Percentiles rank a stretch among this genome's conserved stretches.
Conservation (phyloP, 1,139 yeast genomes). For the Eremothecium coryli region DNA sequence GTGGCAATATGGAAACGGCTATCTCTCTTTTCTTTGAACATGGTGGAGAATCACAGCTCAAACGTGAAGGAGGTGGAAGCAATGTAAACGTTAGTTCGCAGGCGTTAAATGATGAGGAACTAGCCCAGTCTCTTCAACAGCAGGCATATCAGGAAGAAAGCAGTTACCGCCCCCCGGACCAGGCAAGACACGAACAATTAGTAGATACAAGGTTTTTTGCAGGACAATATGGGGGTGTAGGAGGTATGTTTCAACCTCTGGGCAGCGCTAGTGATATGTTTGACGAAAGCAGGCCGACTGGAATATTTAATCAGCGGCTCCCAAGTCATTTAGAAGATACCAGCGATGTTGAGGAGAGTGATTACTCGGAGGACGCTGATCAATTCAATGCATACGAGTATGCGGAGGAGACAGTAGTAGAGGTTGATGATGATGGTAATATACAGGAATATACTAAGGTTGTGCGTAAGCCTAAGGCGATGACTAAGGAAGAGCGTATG, state of each 20-base stretch:
- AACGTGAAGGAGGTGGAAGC: constrained; percentile 11
- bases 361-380: constrained; percentile 22
- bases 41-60: constrained; percentile 34
- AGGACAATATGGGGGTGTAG: constrained; percentile 32
- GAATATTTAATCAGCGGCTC: constrained; percentile 44
- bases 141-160: constrained; percentile 51
- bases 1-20: constrained; percentile 73
- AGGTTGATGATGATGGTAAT: constrained; percentile 30
- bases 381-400: constrained; percentile 20
- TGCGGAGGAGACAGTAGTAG: constrained; percentile 29
- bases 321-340: constrained; percentile 23
- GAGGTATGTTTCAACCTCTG: constrained; percentile 30
- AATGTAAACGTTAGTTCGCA: constrained; percentile 6
- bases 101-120: constrained; percentile 41
- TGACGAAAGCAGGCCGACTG: constrained; percentile 35
- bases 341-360: constrained; percentile 14
- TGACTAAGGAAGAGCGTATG: constrained; percentile 38
- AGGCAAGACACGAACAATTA: constrained; percentile 72
- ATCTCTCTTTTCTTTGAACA: constrained; percentile 77
- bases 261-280: constrained; percentile 30
- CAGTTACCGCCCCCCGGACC: constrained; percentile 69
- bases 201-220: constrained; percentile 37
- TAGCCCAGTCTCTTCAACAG: constrained; percentile 57
- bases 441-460: constrained; percentile 23
- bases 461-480: constrained; percentile 21